Base-by-base conservation (phyloP, 805 yeast genomes). In the Candida xiaguanensis region DNA sequence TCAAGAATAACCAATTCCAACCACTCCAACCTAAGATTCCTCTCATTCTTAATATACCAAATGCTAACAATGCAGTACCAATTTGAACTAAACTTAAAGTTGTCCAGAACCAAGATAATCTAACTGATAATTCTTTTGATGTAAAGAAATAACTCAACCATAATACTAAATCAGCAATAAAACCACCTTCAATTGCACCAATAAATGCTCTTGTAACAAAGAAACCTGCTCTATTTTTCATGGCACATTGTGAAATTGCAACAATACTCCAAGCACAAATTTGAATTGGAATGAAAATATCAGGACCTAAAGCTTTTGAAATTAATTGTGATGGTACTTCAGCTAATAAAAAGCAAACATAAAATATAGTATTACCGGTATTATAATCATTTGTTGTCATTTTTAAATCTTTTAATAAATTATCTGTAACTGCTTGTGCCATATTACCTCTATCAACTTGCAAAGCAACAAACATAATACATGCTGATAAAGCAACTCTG, bases 121-220 rank as follows among this genome's bases (percentile, higher is more conserved):
- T 63, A 18, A 78, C 56, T 1, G 85, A 68, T 13, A 82, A 63
- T 55, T 83, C 88, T 18, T 63, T 55, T 22, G 74, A 53, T 6
- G 78, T 82, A 61, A 75, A 83, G 59, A 81, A 82, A 56, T 80
- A 82, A 2, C 82, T 74, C 56, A 82, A 61, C 78, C 82, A 82
- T 35, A 81, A 59, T 40, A 77, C 70, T 24, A 75, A 59, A 48
- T 81, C 87, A 26, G 84, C 81, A 38, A 83, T 80, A 44, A 80
- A 80, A 0, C 88, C 87, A 42, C 87, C 87, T 54, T 82, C 81
- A n/a, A 76, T 55, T 3, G 71, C 49, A 2, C 83, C 87, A 29
- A 79, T 51, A 3, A 78, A 61, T 0, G 74, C 73, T 44, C 85
- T 62, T 4, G 78, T 67, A 8, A 62, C 64, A 41, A 59, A 65